Base-by-base conservation (phyloP, 768 basidiomycete species). In the Kwoniella mangroviensis region DNA sequence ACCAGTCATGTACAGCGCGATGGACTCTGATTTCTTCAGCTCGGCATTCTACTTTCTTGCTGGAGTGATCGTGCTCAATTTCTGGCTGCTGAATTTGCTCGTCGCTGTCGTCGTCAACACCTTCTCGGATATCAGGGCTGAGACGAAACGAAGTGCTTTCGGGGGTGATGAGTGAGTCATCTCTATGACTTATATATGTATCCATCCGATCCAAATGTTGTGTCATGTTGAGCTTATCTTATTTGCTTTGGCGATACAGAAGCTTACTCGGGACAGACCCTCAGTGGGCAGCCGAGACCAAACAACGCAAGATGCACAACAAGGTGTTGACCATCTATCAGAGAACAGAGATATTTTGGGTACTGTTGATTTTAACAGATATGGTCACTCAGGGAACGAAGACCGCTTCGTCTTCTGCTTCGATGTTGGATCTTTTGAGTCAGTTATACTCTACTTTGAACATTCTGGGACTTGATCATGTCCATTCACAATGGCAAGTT, bases 51-150 rank as follows among this genome's bases (percentile, higher is more conserved):
- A 92, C 84, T 97, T 92, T 85, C 90, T 98, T 70, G 84, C 89
- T 40, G 90, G 90, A 65, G 85, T 98, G 70, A 84, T 98, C 73
- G 87, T 97, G 24, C 86, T 98, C 75, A 96, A 98, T 82, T 93
- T 97, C 81, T 85, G 84, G 84, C 86, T 96, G 68, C 90, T 95
- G 86, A 94, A 94, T 80, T 83, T 97, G 54, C 91, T 95, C 80
- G 92, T 97, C 66, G 94, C 95, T 19, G 94, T 97, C n/a, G 95
- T 96, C 72, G 93, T 93, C 34, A 91, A 93, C 77, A 92, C 92
- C 0, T 98, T 98, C 81, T 89, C 89, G 19, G 92, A 91, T 17
- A 97, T 97, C 70, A 86, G 93, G 43, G 87, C 88, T 4, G 90
- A 93, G 77, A 97, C 95, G 2, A 88, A 90, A 81, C 91, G 90